A percentile compares a stretch with the other conserved stretches of the same genome.
phyloP scores from a whole-genome alignment of 2,329 filamentous ascomycete species.

The Coleophoma crateriformis region DNA sequence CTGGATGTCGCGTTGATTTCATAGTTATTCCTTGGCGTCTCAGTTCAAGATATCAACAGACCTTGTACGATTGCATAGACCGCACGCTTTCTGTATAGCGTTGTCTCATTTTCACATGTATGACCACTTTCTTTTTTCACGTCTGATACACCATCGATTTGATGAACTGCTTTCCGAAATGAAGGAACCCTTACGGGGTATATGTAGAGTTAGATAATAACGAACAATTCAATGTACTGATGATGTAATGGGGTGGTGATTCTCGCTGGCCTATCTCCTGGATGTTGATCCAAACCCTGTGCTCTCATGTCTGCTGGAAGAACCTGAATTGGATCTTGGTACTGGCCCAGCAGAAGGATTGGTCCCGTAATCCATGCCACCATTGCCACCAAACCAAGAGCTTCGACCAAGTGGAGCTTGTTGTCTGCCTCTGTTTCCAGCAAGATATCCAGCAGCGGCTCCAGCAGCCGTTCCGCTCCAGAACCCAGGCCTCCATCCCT shows the following conservation, averaged over 20 bases:
- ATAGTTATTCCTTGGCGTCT: not conserved
- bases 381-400: slow-evolving; percentile 15
- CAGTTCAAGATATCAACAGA: slow-evolving; percentile 5
- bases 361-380: slow-evolving; percentile 18
- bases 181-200: slow-evolving; percentile 4
- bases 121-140: slow-evolving; percentile 14
- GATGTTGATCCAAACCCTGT: slow-evolving; percentile 70
- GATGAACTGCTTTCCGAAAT: not conserved
- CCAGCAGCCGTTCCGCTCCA: slow-evolving; percentile 60
- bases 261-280: slow-evolving; percentile 36
- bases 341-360: slow-evolving; percentile 24
- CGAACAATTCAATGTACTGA: slow-evolving; percentile 3
- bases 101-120: slow-evolving; percentile 16
- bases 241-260: not conserved
- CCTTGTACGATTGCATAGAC: slow-evolving; percentile 26
- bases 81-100: slow-evolving; percentile 10
- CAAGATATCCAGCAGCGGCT: slow-evolving; percentile 62
- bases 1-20: too few relatives aligned
- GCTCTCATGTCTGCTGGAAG: slow-evolving; percentile 53
- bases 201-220: slow-evolving; percentile 13
- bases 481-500: slow-evolving; percentile 67
- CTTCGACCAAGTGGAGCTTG: slow-evolving; percentile 13
- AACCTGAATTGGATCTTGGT: slow-evolving; percentile 31
- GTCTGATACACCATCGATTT: not conserved
- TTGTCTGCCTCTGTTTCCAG: slow-evolving; percentile 42